A percentile compares a stretch with the other conserved stretches of the same genome.
Conservation (phyloP, 139 green algal species). For the Auxenochlorella pyrenoidosa region DNA sequence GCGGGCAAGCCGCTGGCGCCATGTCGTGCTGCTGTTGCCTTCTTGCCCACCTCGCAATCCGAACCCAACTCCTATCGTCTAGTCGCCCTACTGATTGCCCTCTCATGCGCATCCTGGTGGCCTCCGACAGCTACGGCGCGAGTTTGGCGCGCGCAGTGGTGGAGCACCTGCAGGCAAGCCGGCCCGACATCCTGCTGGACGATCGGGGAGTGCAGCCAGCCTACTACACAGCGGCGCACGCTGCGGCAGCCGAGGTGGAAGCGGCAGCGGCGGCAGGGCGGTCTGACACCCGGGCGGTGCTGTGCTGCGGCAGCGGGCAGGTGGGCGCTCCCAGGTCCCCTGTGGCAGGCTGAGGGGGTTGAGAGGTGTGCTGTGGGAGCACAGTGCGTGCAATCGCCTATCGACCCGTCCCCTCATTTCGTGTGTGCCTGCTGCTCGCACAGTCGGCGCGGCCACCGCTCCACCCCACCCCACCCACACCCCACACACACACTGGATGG, state of each 20-base stretch:
- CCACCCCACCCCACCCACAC: too few species aligned
- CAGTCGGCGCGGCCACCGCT: too few species aligned
- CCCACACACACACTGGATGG: too few species aligned
- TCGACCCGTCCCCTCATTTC: too few species aligned
- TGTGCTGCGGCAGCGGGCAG: conserved; percentile 24
- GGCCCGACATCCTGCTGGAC: neutral
- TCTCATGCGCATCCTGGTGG: neutral
- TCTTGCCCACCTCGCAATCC: too few species aligned
- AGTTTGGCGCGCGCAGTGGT: neutral
- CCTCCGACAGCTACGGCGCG: conserved; percentile 14
- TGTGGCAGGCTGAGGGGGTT: neutral
- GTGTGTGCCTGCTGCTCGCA: too few species aligned
- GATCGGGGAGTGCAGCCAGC: neutral
- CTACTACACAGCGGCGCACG: conserved; percentile 24
- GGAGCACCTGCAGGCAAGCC: neutral
- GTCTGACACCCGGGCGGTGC: neutral
- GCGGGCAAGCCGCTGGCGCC: too few species aligned
- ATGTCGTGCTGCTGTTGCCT: too few species aligned
- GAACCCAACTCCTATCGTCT: too few species aligned
- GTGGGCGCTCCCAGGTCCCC: neutral
- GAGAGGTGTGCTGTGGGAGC: neutral
- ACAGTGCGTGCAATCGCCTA: too few species aligned
- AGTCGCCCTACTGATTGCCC: neutral
- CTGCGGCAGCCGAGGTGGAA: neutral
- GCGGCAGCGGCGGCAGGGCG: neutral